phyloP scores from a whole-genome alignment of 768 basidiomycete genomes.

The Clavulina sp. region DNA sequence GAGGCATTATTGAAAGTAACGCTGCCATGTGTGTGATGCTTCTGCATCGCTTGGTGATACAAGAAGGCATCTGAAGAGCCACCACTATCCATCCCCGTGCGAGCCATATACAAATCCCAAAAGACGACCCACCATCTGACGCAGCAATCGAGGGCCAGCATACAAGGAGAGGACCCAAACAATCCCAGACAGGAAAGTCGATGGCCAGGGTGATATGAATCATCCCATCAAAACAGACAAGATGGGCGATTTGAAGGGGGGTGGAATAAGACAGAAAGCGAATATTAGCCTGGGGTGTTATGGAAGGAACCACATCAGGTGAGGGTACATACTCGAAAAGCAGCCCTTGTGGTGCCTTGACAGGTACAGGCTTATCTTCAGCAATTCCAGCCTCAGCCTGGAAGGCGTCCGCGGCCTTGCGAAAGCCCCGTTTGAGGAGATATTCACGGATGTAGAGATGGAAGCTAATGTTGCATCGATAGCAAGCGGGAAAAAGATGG shows the following conservation, averaged over 20 bases:
- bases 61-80: background rate
- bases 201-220: no score
- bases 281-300: background rate
- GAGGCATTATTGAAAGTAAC: background rate
- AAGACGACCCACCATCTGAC: conserved; percentile 12
- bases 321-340: conserved; percentile 20
- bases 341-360: conserved; percentile 21
- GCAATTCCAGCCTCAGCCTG: conserved; percentile 17
- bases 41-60: background rate
- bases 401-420: conserved; percentile 17
- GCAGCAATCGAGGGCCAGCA: background rate
- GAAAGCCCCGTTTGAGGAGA: conserved; percentile 19
- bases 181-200: background rate
- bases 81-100: background rate
- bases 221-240: no score
- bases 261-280: no score
- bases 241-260: no score
- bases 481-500: no score
- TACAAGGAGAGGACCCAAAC: background rate
- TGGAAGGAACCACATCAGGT: background rate
- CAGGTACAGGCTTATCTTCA: conserved; percentile 16
- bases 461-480: conserved; percentile 16
- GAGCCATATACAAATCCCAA: conserved; percentile 9
- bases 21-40: background rate
- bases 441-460: conserved; percentile 24